Evolutionary conservation across 2,329 filamentous ascomycete species (phyloP).

Genomic region (Thermoascus crustaceus): DNA sequence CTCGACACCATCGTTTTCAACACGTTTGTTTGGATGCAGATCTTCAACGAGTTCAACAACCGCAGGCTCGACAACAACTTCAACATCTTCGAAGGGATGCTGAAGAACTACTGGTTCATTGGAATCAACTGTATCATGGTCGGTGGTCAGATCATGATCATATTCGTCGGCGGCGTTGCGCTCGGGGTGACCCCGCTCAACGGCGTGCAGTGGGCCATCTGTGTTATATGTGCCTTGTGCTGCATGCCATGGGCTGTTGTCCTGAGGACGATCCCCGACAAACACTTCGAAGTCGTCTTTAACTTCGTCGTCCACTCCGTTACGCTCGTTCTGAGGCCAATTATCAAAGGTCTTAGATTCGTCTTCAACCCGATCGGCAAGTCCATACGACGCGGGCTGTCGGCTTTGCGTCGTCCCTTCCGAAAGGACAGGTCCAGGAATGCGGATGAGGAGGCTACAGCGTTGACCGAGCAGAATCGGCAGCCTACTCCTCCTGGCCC

Average conservation of each 20-base stretch:
- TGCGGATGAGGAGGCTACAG: constrained; percentile 13
- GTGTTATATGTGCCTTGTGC: constrained; percentile 71
- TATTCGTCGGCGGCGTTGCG: constrained; percentile 74
- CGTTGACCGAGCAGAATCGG: constrained; percentile 7
- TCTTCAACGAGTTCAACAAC: constrained; percentile 98
- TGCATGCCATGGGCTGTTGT: constrained; percentile 76
- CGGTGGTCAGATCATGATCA: constrained; percentile 79
- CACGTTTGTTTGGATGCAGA: constrained; percentile 99
- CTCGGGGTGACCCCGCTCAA: constrained; percentile 67
- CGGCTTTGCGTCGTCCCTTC: too few species aligned
- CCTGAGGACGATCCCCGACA: constrained; percentile 74
- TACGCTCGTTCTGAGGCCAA: constrained; percentile 41
- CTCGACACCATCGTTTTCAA: constrained; percentile 87
- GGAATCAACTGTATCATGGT: constrained; percentile 80
- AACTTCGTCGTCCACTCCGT: constrained; percentile 47
- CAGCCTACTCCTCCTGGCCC: constrained; percentile 13
- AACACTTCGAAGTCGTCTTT: constrained; percentile 34
- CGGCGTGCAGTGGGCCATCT: constrained; percentile 77
- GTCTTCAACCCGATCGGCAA: constrained; percentile 23
- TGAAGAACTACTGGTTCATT: constrained; percentile 81
- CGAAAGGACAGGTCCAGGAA: constrained; percentile 5
- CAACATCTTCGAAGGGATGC: constrained; percentile 89
- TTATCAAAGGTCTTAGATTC: constrained; percentile 22
- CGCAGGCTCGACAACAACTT: constrained; percentile 88
- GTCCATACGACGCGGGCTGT: too few species aligned